Evolutionary conservation across 176 grass and related monocot genomes (phyloP), one percentile per base, ranked within the genome.

Genomic region (Dactylis glomerata): DNA sequence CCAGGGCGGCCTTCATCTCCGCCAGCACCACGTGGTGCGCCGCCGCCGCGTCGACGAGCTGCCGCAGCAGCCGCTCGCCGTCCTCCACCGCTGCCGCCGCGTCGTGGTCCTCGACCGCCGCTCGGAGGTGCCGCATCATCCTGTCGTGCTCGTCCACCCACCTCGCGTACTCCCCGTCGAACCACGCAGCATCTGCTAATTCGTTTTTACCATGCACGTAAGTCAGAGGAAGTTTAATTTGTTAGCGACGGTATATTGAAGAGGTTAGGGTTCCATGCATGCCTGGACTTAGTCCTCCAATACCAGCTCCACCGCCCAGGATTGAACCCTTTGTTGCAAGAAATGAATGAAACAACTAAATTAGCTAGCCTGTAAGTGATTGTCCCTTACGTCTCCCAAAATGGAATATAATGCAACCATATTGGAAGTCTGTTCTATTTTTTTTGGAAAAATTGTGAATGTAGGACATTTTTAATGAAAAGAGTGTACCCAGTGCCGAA

Each of bases 241-340:
- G 3, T 10, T 5, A 5, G 30, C 17, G 30, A n/a, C 0, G 6
- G 40, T 17, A 57, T 30, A n/a, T 15, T 42, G 17, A 58, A 13
- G n/a, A 30, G 26, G 5, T 88, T 76, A 57, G 51, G 54, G 65
- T 86, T 75, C 9, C 52, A 73, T 61, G 68, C 76, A 74, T 88
- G 46, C 91, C 91, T 92, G 85, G 82, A 37, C 87, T 87, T 89
- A 82, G 70, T 37, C 76, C 87, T 27, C 81, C 77, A 76, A 76
- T 85, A 81, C 42, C 58, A 49, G 76, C 27, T 70, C 75, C 82
- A 23, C 71, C 79, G 24, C 87, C 91, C 19, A 84, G 75, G 19
- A 92, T 64, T 40, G 40, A 76, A 69, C 77, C 81, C 77, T 88
- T 63, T 66, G 40, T 47, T 76, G 42, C 20, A 84, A 84, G 17